Evolutionary conservation across 2,329 filamentous ascomycete species (phyloP).

Genomic region (Exserohilum turcica): DNA sequence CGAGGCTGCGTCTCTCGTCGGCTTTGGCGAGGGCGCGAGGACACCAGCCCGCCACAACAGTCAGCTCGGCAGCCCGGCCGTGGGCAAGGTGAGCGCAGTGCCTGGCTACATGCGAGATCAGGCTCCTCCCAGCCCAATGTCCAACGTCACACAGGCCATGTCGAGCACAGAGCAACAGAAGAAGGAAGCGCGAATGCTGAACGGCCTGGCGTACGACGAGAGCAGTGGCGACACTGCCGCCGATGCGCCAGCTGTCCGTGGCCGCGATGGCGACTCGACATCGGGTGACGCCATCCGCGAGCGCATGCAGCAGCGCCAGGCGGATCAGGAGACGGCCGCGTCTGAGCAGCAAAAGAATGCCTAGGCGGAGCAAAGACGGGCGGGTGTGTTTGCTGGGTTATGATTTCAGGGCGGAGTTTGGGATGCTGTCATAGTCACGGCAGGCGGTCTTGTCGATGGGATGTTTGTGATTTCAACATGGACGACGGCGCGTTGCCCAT

Average conservation of each 20-base stretch:
- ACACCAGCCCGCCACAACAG: slow-evolving; percentile 60
- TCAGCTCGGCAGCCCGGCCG: slow-evolving; percentile 80
- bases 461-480: not conserved
- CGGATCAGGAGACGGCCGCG: slow-evolving; percentile 33
- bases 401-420: slow-evolving; percentile 14
- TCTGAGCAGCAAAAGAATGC: slow-evolving; percentile 25
- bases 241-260: slow-evolving; percentile 38
- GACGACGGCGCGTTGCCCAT: not conserved
- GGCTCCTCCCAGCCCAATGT: slow-evolving; percentile 38
- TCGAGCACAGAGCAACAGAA: slow-evolving; percentile 43
- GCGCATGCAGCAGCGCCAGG: slow-evolving; percentile 43
- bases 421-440: not conserved
- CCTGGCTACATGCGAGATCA: slow-evolving; percentile 44
- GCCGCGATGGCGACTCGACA: slow-evolving; percentile 54
- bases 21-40: slow-evolving; percentile 85
- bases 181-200: slow-evolving; percentile 51
- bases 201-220: slow-evolving; percentile 54
- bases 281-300: slow-evolving; percentile 70
- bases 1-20: slow-evolving; percentile 83
- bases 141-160: slow-evolving; percentile 38
- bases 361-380: slow-evolving; percentile 15
- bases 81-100: slow-evolving; percentile 52
- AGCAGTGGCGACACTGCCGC: slow-evolving; percentile 49
- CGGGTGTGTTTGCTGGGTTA: slow-evolving; percentile 1
- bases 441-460: slow-evolving; percentile 7